Evolutionary conservation across 1,139 yeast genomes (phyloP), one percentile per base, ranked within the genome.

Genomic region (Kurtzmaniella natalensis): DNA sequence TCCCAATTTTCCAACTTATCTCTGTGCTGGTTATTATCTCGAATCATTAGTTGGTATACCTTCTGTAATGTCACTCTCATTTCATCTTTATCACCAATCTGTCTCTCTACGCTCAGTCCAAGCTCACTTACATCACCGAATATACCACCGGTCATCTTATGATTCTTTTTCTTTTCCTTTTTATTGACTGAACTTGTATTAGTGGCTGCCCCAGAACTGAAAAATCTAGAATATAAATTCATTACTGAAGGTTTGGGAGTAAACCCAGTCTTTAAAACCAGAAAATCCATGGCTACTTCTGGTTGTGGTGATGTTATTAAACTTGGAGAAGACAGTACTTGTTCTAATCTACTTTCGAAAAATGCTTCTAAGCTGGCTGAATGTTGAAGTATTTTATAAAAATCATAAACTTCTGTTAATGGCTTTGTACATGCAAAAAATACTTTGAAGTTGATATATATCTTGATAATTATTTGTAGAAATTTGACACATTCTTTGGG

Each of bases 1-100:
- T 65, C 72, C 74, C 74, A 68, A 25, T 65, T 72, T 17, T 61
- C 67, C 21, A 59, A 41, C 35, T 57, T 61, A 8, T 51, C 45
- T 37, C 52, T 59, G 2, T 63, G 51, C 40, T 62, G 63, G 31
- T 13, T 5, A 25, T 15, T 25, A 30, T 28, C 31, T 17, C 28
- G 15, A n/a, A 34, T 43, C 40, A 62, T 53, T n/a, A 52, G 30
- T 25, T 46, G 45, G 42, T 62, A 61, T n/a, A 60, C 59, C 9
- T 42, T 46, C 38, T 53, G 54, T 55, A 59, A 53, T 2, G 56
- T 43, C 8, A 37, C 28, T 37, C 50, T 51, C 22, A 55, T 27
- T 23, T 53, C 53, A 19, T 28, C 27, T 19, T 24, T 30, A 10
- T 10, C 15, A 3, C 15, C 26, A 7, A 10, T 13, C 9, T 28